Evolutionary conservation across 768 basidiomycete species (phyloP).

Genomic region (Roridomyces roridus): DNA sequence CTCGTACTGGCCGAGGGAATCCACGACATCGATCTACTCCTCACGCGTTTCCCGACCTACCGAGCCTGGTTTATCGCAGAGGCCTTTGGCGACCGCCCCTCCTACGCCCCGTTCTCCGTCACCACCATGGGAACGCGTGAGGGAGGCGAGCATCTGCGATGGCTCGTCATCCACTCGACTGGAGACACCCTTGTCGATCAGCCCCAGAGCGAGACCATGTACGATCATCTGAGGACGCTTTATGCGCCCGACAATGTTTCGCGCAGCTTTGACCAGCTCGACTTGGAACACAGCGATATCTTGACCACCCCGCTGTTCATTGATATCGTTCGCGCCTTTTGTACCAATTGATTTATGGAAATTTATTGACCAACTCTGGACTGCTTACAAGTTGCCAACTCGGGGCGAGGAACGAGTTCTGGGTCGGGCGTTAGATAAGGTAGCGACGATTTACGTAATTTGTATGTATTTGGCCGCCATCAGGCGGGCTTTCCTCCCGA

Average conservation of each 20-base stretch:
- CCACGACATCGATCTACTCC: slow-evolving; percentile 72
- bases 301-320: slow-evolving; percentile 30
- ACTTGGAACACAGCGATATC: slow-evolving; percentile 62
- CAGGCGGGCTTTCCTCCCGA: too few relatives aligned
- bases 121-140: slow-evolving; percentile 46
- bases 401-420: too few relatives aligned
- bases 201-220: slow-evolving; percentile 67
- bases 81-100: slow-evolving; percentile 59
- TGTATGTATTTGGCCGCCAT: too few relatives aligned
- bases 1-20: slow-evolving; percentile 78
- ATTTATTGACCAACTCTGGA: too few relatives aligned
- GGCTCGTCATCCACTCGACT: slow-evolving; percentile 79
- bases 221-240: slow-evolving; percentile 52
- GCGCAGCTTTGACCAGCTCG: slow-evolving; percentile 46
- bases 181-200: slow-evolving; percentile 73
- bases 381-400: too few relatives aligned
- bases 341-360: too few relatives aligned
- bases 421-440: too few relatives aligned
- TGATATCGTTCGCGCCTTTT: slow-evolving; percentile 7
- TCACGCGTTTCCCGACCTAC: slow-evolving; percentile 71
- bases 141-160: slow-evolving; percentile 46
- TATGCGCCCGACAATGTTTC: slow-evolving; percentile 33
- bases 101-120: slow-evolving; percentile 57
- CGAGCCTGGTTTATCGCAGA: slow-evolving; percentile 70
- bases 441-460: too few relatives aligned